Percentiles rank a stretch among this genome's conserved stretches.
Conservation (phyloP, 495 filamentous ascomycete species). For the Lophiostoma macrostomum region DNA sequence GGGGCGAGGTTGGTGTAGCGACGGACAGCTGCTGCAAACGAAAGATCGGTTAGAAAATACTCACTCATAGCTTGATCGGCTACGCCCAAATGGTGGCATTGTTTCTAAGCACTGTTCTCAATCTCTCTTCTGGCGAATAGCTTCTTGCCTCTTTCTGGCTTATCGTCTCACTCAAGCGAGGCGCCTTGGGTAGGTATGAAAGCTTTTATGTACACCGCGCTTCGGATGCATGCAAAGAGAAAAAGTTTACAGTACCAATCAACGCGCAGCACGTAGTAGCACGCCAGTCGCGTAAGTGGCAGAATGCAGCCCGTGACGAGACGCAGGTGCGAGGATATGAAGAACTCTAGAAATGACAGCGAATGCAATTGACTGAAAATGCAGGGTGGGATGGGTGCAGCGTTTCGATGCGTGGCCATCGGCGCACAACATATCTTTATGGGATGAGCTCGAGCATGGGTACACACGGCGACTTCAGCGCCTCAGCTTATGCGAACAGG, state of each 20-base stretch:
- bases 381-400: slow-evolving; percentile 19
- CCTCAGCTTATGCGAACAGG: slow-evolving; percentile 25
- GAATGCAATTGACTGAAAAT: slow-evolving; percentile 21
- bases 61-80: slow-evolving; percentile 33
- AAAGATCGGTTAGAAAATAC: neutral
- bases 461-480: neutral
- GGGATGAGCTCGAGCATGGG: slow-evolving; percentile 8
- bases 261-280: slow-evolving; percentile 28
- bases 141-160: neutral
- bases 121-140: slow-evolving; percentile 14
- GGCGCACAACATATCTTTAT: slow-evolving; percentile 1
- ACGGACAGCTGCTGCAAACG: neutral
- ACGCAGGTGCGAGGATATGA: neutral
- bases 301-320: neutral
- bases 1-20: neutral
- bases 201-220: slow-evolving; percentile 26
- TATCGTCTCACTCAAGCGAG: slow-evolving; percentile 21
- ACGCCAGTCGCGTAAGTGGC: slow-evolving; percentile 26
- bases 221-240: slow-evolving; percentile 3
- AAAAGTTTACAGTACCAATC: slow-evolving; percentile 16
- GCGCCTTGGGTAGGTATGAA: slow-evolving; percentile 4
- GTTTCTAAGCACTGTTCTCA: neutral
- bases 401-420: slow-evolving; percentile 14
- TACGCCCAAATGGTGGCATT: slow-evolving; percentile 34
- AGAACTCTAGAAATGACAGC: too few relatives aligned